Base-by-base conservation (phyloP, 768 basidiomycete genomes). In the Podaxis pistillaris region DNA sequence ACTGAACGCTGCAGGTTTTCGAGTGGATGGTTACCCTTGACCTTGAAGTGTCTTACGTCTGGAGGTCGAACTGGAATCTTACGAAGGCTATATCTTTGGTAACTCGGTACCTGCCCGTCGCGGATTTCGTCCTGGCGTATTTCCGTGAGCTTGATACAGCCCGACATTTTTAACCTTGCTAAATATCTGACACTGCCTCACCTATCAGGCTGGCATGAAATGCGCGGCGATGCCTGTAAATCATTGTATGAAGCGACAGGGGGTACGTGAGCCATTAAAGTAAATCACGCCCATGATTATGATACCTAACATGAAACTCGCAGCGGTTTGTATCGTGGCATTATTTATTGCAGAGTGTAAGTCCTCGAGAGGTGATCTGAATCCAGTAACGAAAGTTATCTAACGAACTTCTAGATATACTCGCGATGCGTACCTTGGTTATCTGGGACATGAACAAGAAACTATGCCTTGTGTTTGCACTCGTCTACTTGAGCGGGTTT, bases 11-110 rank as follows among this genome's bases (percentile, higher is more conserved):
- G 28, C n/a, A 59, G 56, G 26, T 56, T 19, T 58, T 37, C n/a
- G 72, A 73, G 54, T 69, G 63, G 62, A 37, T 71, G 46, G 53
- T 71, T 55, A 73, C 72, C 13, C 53, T 72, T 19, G 58, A 67
- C 17, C 28, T 63, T 4, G 72, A 73, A 58, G 63, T 69, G 26
- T 54, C 58, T 30, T 59, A 63, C 38, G 63, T 72, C 12, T 74
- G 73, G 73, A 57, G 51, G 12, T 61, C 66, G 1, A 60, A 56
- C 38, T 72, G 69, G 68, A 60, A 62, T 36, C 22, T 68, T 1
- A 66, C 69, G 8, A 73, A 72, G 52, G 57, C 58, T 41, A 60
- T 74, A 28, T 75, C 68, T 60, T 60, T 37, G 3, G 2, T 61
- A 4, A 61, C 54, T 28, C 53, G 60, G 11, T 61, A 61, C 40